Evolutionary conservation across 2,329 filamentous ascomycete species (phyloP).

Genomic region (Simplicillium aogashimaense): DNA sequence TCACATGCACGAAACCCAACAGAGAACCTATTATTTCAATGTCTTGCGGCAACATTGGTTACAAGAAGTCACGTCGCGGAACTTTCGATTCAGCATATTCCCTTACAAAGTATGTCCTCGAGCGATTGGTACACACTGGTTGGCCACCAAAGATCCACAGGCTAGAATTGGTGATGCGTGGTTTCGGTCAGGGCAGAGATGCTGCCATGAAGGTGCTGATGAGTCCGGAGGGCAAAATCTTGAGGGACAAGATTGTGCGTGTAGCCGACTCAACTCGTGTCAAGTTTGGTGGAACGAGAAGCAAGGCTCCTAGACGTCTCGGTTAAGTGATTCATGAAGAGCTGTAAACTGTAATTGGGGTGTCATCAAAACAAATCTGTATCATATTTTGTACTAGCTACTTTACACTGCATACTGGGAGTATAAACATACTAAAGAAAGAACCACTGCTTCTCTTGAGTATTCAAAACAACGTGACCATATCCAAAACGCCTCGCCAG

Average conservation of each 20-base stretch:
- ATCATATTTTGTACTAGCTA: background rate
- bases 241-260: constrained; percentile 65
- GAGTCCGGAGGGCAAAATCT: constrained; percentile 68
- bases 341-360: constrained; percentile 1
- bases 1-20: constrained; percentile 80
- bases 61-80: constrained; percentile 69
- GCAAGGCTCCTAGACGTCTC: constrained; percentile 72
- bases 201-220: constrained; percentile 83
- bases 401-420: background rate
- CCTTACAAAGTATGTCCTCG: constrained; percentile 72
- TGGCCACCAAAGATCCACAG: constrained; percentile 65
- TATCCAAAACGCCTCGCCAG: background rate
- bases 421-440: background rate
- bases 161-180: constrained; percentile 73
- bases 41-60: constrained; percentile 83
- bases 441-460: background rate
- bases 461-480: background rate
- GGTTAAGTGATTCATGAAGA: constrained; percentile 4
- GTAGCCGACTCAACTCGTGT: constrained; percentile 80
- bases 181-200: constrained; percentile 80
- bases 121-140: constrained; percentile 73
- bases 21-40: constrained; percentile 70
- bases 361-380: background rate
- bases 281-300: constrained; percentile 93
- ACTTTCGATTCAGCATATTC: constrained; percentile 91